Evolutionary conservation across 1,284 basidiomycete species (phyloP), one percentile per base, ranked within the genome.

Genomic region (Cystobasidium pallidum): DNA sequence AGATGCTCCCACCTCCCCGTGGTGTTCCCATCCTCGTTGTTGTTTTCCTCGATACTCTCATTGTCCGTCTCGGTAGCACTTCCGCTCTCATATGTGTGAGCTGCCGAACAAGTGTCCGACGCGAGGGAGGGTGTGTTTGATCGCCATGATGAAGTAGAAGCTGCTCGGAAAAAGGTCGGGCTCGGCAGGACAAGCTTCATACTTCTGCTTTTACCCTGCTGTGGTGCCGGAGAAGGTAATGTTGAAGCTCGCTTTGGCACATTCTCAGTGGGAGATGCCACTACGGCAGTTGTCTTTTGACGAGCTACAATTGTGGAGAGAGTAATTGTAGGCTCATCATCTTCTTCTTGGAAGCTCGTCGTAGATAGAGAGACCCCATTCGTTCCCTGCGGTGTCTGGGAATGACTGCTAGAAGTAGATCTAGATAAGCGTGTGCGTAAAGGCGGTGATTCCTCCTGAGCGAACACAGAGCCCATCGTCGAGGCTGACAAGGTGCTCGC

Each of bases 301-400:
- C 62, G 62, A 21, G 62, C n/a, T 10, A 45, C 62, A 28, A 64
- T 47, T 7, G 62, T 64, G 21, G 62, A 43, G 30, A 71, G 47
- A 21, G 68, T 71, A 24, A 71, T 64, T 3, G 68, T 71, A 17
- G 68, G 61, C 7, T 71, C 68, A 54, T 71, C 59, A n/a, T 70
- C 57, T 47, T 64, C 68, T 17, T 71, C 68, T 26, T 59, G 41
- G 30, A 66, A 28, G 34, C 64, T 66, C 0, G 49, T 54, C n/a
- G n/a, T 34, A 19, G 64, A 66, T 2, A 52, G 21, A n/a, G 26
- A 55, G 3, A 34, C 64, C 64, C 64, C 55, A 17, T 57, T n/a
- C 49, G n/a, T 21, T 13, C 13, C 21, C 10, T 36, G 43, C 3
- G 13, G 2, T 30, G 43, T 36, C 24, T 45, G 58, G 10, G 39